Conservation (phyloP, 805 yeast genomes). For the Cyberlindnera subsufficiens region DNA sequence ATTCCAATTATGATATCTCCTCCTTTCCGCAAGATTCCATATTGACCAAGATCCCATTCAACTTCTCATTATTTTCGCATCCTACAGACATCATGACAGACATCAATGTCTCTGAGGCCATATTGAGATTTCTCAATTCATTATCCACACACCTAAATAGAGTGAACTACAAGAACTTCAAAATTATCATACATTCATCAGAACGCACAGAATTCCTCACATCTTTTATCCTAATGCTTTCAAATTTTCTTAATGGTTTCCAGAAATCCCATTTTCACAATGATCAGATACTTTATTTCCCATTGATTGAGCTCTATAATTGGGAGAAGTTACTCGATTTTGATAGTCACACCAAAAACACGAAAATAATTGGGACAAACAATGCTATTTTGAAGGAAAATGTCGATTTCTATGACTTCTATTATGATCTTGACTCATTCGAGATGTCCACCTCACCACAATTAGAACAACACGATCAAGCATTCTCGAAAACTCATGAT, state of each 20-base stretch:
- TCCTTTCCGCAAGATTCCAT: slow-evolving; percentile 28
- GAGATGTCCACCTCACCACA: slow-evolving; percentile 17
- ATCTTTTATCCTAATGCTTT: slow-evolving; percentile 36
- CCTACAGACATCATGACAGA: slow-evolving; percentile 18
- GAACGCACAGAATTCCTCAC: slow-evolving; percentile 35
- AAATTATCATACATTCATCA: slow-evolving; percentile 32
- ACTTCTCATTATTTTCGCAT: slow-evolving; percentile 17
- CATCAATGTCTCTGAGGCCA: slow-evolving; percentile 17
- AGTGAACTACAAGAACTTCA: slow-evolving; percentile 35
- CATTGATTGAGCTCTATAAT: slow-evolving; percentile 57
- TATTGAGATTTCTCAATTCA: slow-evolving; percentile 26
- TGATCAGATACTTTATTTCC: slow-evolving; percentile 40
- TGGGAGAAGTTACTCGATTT: slow-evolving; percentile 36
- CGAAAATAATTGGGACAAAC: slow-evolving; percentile 59
- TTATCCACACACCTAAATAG: slow-evolving; percentile 28
- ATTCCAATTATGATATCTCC: slow-evolving; percentile 24
- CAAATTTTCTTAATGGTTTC: slow-evolving; percentile 33
- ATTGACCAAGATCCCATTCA: slow-evolving; percentile 28
- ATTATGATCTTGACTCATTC: slow-evolving; percentile 53
- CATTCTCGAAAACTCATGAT: slow-evolving; percentile 17
- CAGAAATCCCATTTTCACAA: slow-evolving; percentile 37
- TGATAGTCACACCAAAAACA: slow-evolving; percentile 11
- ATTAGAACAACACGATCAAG: slow-evolving; percentile 8
- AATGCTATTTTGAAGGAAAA: slow-evolving; percentile 57
- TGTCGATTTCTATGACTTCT: slow-evolving; percentile 51